phyloP scores from a whole-genome alignment of 2,329 filamentous ascomycete species.

The Microcyclosporella mali region DNA sequence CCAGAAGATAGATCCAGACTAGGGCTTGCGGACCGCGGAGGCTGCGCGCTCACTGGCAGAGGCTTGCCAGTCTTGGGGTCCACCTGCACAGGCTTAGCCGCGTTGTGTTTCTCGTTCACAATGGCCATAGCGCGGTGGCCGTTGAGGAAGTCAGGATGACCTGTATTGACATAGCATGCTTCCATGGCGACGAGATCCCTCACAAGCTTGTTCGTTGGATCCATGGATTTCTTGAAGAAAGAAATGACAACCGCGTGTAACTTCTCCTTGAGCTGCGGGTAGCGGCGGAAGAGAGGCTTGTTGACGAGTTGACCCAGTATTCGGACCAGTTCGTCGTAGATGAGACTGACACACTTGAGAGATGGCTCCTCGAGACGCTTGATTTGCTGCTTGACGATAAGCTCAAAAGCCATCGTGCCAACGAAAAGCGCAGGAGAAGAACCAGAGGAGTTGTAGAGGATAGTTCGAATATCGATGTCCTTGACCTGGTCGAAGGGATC shows the following conservation, averaged over 20 bases:
- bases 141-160: conserved; percentile 95
- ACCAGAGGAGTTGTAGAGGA: conserved; percentile 98
- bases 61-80: conserved; percentile 99
- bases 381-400: conserved; percentile 98
- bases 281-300: conserved; percentile 86
- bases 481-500: conserved; percentile 98
- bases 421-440: conserved; percentile 95
- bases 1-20: conserved; percentile 54
- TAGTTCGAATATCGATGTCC: conserved; percentile 93
- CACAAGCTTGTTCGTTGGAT: conserved; percentile 96
- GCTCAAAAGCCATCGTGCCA: conserved; percentile 93
- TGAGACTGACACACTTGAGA: conserved; percentile 92
- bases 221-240: conserved; percentile 98
- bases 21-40: conserved; percentile 69
- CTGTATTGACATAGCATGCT: conserved; percentile 95
- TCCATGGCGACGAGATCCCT: conserved; percentile 92
- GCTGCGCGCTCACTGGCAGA: conserved; percentile 56
- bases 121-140: conserved; percentile 97
- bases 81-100: conserved; percentile 80
- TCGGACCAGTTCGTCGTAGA: conserved; percentile 94
- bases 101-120: conserved; percentile 84
- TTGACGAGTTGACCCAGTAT: conserved; percentile 84
- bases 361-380: conserved; percentile 93
- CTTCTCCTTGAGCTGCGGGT: conserved; percentile 93
- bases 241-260: conserved; percentile 84